phyloP scores from a whole-genome alignment of 179 eudicot genomes.

The Gypsophila paniculata region DNA sequence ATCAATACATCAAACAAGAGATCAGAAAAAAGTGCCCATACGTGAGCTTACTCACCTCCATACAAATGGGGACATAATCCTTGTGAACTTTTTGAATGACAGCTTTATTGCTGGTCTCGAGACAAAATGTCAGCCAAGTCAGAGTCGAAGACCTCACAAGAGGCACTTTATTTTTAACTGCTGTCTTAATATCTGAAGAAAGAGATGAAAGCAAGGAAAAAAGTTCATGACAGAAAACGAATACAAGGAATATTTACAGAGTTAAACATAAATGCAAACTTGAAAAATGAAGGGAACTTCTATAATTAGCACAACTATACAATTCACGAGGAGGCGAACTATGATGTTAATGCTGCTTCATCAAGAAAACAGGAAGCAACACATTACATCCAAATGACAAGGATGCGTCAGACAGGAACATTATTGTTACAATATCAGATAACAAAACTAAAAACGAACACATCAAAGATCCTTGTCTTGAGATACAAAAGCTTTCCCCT shows the following conservation, averaged over 20 bases:
- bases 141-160: slow-evolving; percentile 85
- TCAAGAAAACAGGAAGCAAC: neutral
- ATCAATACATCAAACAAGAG: slow-evolving; percentile 1
- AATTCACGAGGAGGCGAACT: neutral
- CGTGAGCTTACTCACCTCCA: slow-evolving; percentile 74
- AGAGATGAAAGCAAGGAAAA: slow-evolving; percentile 11
- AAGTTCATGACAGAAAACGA: neutral
- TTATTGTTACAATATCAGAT: neutral
- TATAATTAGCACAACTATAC: neutral
- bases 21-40: neutral
- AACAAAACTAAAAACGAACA: no score
- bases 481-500: no score
- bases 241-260: neutral
- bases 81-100: slow-evolving; percentile 80
- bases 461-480: no score
- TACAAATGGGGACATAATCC: slow-evolving; percentile 92
- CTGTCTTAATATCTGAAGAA: slow-evolving; percentile 70
- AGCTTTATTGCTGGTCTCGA: slow-evolving; percentile 85
- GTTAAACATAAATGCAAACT: neutral
- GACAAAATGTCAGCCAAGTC: slow-evolving; percentile 85
- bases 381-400: neutral
- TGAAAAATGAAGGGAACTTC: no score
- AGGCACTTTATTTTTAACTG: slow-evolving; percentile 92
- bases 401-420: no score
- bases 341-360: neutral